Evolutionary conservation across 164 flowering plant species (phyloP).

Genomic region (Berberis vulgaris): DNA sequence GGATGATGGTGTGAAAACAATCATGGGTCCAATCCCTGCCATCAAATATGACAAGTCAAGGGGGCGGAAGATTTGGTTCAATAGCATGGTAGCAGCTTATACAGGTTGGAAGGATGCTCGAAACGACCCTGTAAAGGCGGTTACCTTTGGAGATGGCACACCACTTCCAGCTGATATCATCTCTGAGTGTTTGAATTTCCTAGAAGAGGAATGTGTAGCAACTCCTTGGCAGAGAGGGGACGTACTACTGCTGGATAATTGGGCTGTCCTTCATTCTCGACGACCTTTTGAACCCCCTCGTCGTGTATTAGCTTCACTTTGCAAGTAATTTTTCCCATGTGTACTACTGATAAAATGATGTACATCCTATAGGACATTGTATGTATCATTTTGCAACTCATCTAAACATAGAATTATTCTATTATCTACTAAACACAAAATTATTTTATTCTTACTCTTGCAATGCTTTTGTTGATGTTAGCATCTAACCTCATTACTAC

Average conservation of each 20-base stretch:
- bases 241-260: slow-evolving; percentile 64
- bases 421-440: no score
- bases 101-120: slow-evolving; percentile 76
- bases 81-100: slow-evolving; percentile 85
- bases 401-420: no score
- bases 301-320: slow-evolving; percentile 73
- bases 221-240: slow-evolving; percentile 90
- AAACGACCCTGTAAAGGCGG: slow-evolving; percentile 72
- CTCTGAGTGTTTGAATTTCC: slow-evolving; percentile 52
- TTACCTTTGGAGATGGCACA: slow-evolving; percentile 74
- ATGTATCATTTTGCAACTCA: no score
- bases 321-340: slow-evolving; percentile 33
- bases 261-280: slow-evolving; percentile 81
- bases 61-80: slow-evolving; percentile 88
- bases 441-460: no score
- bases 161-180: slow-evolving; percentile 67
- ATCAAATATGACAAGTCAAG: slow-evolving; percentile 52
- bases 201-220: slow-evolving; percentile 75
- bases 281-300: slow-evolving; percentile 75
- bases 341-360: no score
- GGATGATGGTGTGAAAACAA: slow-evolving; percentile 63
- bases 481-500: no score
- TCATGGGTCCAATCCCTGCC: slow-evolving; percentile 88
- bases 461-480: no score
- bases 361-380: no score